Percentiles rank a stretch among this genome's conserved stretches.
Conservation (phyloP, 768 basidiomycete genomes). For the Collybia sordida region DNA sequence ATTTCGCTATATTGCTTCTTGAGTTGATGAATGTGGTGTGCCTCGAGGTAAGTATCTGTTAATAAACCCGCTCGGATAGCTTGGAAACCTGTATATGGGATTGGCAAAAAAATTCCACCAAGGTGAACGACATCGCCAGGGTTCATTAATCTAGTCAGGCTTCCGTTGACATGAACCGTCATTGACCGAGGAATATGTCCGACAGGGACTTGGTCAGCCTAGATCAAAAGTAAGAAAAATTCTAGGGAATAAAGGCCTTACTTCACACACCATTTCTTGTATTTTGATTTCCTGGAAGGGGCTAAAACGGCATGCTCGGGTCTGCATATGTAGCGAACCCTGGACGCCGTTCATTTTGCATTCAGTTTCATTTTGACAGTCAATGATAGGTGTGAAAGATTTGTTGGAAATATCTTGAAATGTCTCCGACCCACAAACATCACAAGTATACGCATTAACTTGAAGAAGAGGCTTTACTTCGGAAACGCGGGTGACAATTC, state of each 20-base stretch:
- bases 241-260: background rate
- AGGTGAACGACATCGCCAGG: constrained; percentile 96
- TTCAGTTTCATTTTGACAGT: constrained; percentile 84
- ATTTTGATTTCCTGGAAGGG: constrained; percentile 99
- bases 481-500: constrained; percentile 97
- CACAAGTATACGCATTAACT: constrained; percentile 98
- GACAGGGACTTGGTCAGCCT: constrained; percentile 99
- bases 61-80: constrained; percentile 95
- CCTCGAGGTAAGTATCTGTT: constrained; percentile 96
- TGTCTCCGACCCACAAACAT: constrained; percentile 96
- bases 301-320: constrained; percentile 92
- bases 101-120: constrained; percentile 95
- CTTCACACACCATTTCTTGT: constrained; percentile 87
- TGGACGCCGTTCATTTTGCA: constrained; percentile 84
- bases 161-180: constrained; percentile 94
- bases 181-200: constrained; percentile 98
- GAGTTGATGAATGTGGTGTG: constrained; percentile 86
- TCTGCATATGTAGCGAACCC: constrained; percentile 98
- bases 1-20: constrained; percentile 98
- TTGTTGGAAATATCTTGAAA: constrained; percentile 96
- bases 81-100: constrained; percentile 97
- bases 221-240: constrained; percentile 5
- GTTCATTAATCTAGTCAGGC: constrained; percentile 85
- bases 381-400: constrained; percentile 83
- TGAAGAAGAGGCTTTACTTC: constrained; percentile 97